phyloP scores from a whole-genome alignment of 2,329 filamentous ascomycete species.

The Rhexocercosporidium sp. region DNA sequence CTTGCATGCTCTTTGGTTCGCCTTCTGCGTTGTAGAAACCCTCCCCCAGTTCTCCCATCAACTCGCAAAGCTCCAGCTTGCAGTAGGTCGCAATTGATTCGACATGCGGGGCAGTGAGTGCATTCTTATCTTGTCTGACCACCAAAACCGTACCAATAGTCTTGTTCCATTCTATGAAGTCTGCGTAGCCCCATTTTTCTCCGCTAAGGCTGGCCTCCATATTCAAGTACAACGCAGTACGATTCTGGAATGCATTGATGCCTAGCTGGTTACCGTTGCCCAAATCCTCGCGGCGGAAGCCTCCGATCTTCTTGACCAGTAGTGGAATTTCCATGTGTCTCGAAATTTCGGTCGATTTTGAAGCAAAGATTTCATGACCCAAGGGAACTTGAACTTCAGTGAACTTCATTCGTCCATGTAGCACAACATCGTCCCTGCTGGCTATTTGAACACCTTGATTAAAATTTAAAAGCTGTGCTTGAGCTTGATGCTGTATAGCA shows the following conservation, averaged over 20 bases:
- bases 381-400: neutral
- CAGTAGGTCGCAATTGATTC: constrained; percentile 12
- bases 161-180: neutral
- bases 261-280: neutral
- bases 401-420: neutral
- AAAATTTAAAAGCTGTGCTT: too few species aligned
- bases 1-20: neutral
- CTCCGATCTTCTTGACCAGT: constrained; percentile 7
- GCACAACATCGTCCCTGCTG: neutral
- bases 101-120: constrained; percentile 12
- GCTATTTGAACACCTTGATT: constrained; percentile 1
- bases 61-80: neutral
- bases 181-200: neutral
- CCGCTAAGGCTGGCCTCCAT: neutral
- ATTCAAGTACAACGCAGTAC: constrained; percentile 9
- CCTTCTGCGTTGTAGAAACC: neutral
- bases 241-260: constrained; percentile 9
- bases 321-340: constrained; percentile 4
- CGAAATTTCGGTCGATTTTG: constrained; percentile 11
- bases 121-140: constrained; percentile 17
- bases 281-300: neutral
- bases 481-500: neutral
- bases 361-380: neutral
- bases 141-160: constrained; percentile 14
- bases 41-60: neutral